Evolutionary conservation across 495 filamentous ascomycete genomes (phyloP), one percentile per base, ranked within the genome.

Genomic region (Durotheca rogersii): DNA sequence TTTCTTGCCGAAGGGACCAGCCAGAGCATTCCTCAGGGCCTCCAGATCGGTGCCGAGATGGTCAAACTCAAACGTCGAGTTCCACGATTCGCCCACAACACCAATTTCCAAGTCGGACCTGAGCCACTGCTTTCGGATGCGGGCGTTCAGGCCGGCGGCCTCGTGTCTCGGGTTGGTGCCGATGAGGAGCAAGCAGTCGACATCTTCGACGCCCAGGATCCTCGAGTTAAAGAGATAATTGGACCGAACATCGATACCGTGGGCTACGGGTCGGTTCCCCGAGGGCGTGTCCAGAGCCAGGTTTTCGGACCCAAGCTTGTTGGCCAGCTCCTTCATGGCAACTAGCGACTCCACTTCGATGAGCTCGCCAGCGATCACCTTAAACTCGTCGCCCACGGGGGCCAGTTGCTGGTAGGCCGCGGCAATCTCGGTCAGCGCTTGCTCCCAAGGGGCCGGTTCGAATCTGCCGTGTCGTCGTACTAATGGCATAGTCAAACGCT

Each of bases 191-290:
- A 98, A 88, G 54, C 80, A 83, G 70, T 97, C 93, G 30, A 92
- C 90, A 53, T 94, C 89, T 69, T 97, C 93, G 21, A 97, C 87
- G 58, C 87, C 91, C 63, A 79, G 84, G 58, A 98, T 91, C 69
- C 83, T 89, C 21, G 90, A 95, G 78, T 98, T 98, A 79, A 98
- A 95, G 32, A 88, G 76, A 66, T 94, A 98, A 73, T 92, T 97
- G 33, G 90, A 87, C 35, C 93, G 89, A 47, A 96, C 80, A 64
- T 97, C 93, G 56, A 97, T 75, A 62, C 93, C 93, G 67, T 98
- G 93, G 17, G 91, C 88, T 55, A 95, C 70, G 6, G 94, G 94
- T 44, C 84, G 75, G 69, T 78, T 83, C 53, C 93, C 93, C 7
- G 79, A 79, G 18, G 91, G 88, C 66, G 89, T 91, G 62, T 98